These are phyloP conservation scores for Syncephalastrum sp. DNA, from an alignment of 371 early-diverging fungal species.

Conservation along the genomic window DNA sequence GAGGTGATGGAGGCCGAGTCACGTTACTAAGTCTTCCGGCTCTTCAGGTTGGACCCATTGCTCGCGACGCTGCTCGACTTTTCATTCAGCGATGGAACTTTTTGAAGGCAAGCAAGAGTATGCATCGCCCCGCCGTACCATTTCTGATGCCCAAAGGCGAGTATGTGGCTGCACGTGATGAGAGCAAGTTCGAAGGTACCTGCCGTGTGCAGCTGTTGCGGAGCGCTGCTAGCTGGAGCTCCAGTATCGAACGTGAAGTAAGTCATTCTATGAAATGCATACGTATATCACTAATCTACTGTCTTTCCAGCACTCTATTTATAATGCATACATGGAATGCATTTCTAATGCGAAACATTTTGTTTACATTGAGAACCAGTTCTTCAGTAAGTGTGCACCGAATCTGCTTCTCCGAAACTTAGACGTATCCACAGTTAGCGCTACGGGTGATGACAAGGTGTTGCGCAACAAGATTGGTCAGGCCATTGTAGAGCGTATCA, in stretches of 20 bases:
- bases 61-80: conserved; percentile 86
- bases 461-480: conserved; percentile 30
- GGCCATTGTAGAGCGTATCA: conserved; percentile 75
- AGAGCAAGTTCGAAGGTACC: conserved; percentile 57
- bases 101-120: conserved; percentile 70
- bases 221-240: conserved; percentile 69
- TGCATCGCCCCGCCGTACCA: conserved; percentile 61
- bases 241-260: conserved; percentile 58
- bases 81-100: conserved; percentile 95
- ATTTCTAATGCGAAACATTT: conserved; percentile 82
- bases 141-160: conserved; percentile 80
- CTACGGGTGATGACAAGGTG: conserved; percentile 37
- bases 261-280: background rate
- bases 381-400: conserved; percentile 62
- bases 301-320: conserved; percentile 66
- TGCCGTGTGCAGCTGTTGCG: conserved; percentile 72
- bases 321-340: conserved; percentile 78
- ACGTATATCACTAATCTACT: background rate
- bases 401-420: background rate
- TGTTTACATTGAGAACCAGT: conserved; percentile 94
- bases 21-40: conserved; percentile 9
- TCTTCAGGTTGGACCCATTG: conserved; percentile 64
- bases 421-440: conserved; percentile 11
- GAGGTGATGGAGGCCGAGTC: too few relatives aligned
- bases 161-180: conserved; percentile 68